These are phyloP conservation scores for Phytophthora citrophthora DNA, from an alignment of 352 stramenopile genomes.

Conservation along the genomic window DNA sequence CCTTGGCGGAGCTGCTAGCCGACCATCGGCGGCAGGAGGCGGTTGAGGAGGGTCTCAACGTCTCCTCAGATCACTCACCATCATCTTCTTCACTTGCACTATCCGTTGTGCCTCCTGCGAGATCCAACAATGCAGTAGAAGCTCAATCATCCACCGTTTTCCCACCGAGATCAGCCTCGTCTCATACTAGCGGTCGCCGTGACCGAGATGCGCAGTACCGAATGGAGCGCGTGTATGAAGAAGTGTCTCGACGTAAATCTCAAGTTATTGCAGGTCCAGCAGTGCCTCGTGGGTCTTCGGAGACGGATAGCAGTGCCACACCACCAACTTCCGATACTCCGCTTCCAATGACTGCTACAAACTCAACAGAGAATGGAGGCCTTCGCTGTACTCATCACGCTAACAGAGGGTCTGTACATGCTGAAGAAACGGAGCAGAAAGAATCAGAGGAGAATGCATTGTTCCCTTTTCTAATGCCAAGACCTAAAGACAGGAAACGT, in stretches of 20 bases:
- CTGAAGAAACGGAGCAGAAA: neutral
- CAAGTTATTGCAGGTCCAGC: constrained; percentile 19
- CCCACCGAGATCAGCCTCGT: constrained; percentile 11
- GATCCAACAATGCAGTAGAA: constrained; percentile 20
- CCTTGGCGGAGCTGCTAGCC: constrained; percentile 31
- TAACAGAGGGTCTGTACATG: neutral
- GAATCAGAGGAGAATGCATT: neutral
- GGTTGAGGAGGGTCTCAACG: neutral
- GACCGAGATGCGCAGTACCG: constrained; percentile 42
- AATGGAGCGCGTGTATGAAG: constrained; percentile 62
- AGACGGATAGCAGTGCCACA: constrained; percentile 36
- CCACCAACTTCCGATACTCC: constrained; percentile 17
- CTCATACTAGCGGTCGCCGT: constrained; percentile 8
- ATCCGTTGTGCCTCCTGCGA: neutral
- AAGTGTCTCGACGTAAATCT: constrained; percentile 50
- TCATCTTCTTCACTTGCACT: constrained; percentile 1
- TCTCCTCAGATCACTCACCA: neutral
- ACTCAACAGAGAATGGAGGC: constrained; percentile 17
- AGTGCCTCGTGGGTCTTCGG: constrained; percentile 25
- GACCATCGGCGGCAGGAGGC: constrained; percentile 37
- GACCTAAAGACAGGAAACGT: constrained; percentile 30
- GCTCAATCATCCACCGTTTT: constrained; percentile 1
- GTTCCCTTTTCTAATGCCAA: constrained; percentile 17
- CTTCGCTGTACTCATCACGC: constrained; percentile 24
- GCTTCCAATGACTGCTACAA: constrained; percentile 4